Percentiles rank a stretch among this genome's conserved stretches.
These are phyloP conservation scores for Vaccinium darrowii DNA, from an alignment of 148 eudicot species.

Conservation along the genomic window DNA sequence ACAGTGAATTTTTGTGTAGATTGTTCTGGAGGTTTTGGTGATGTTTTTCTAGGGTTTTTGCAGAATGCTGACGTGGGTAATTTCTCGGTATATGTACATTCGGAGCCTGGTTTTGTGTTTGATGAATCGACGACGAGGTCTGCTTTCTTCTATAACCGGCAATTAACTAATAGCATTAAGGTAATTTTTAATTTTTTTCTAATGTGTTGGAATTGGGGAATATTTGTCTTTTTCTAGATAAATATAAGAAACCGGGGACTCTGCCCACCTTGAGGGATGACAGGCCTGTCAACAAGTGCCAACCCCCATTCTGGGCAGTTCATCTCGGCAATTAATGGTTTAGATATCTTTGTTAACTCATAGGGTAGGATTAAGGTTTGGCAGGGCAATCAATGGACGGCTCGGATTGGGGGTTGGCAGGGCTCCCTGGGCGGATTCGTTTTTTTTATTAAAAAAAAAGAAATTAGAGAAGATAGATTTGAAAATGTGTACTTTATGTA, in stretches of 20 bases:
- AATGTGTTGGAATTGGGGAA: not conserved
- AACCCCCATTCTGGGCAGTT: too few relatives aligned
- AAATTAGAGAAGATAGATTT: too few relatives aligned
- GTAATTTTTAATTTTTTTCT: slow-evolving; percentile 28
- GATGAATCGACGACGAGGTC: slow-evolving; percentile 80
- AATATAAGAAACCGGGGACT: too few relatives aligned
- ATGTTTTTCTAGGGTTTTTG: not conserved
- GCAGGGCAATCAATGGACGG: too few relatives aligned
- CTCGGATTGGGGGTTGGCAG: too few relatives aligned
- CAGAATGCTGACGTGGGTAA: slow-evolving; percentile 67
- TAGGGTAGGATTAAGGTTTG: too few relatives aligned
- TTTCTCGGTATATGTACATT: slow-evolving; percentile 75
- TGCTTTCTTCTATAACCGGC: slow-evolving; percentile 64
- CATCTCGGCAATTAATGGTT: too few relatives aligned
- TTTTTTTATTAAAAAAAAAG: too few relatives aligned
- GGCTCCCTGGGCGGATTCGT: too few relatives aligned
- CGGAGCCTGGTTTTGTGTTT: slow-evolving; percentile 88
- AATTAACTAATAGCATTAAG: slow-evolving; percentile 77
- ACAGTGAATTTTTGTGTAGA: not conserved
- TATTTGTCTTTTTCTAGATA: not conserved
- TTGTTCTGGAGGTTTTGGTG: not conserved
- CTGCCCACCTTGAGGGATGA: too few relatives aligned
- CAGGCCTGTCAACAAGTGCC: too few relatives aligned
- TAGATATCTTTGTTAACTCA: too few relatives aligned
- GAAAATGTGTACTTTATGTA: slow-evolving; percentile 7